Evolutionary conservation across 768 basidiomycete genomes (phyloP).

Genomic region (Tulasnella calospora): DNA sequence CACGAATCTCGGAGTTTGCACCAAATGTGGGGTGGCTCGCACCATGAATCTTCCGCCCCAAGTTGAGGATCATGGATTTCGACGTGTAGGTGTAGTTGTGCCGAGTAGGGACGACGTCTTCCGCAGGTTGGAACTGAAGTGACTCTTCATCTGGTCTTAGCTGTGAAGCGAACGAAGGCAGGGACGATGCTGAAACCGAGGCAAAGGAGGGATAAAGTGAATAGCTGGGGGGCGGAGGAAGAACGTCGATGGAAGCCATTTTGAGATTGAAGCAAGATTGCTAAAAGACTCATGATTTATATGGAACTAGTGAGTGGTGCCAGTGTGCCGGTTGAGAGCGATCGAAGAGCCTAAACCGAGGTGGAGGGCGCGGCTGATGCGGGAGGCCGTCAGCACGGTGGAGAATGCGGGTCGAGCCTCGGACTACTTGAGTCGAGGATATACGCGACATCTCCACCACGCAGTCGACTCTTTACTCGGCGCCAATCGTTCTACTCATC

Average conservation of each 20-base stretch:
- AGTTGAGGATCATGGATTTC: not conserved
- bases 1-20: conserved; percentile 2
- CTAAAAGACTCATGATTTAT: not conserved
- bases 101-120: not conserved
- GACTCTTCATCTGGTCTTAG: not conserved
- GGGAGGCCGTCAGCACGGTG: conserved; percentile 1
- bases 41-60: conserved; percentile 6
- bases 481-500: not conserved
- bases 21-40: not conserved
- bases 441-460: not conserved
- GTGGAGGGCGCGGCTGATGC: not conserved
- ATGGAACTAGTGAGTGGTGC: not conserved
- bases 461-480: not conserved
- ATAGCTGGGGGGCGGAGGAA: not conserved
- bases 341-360: not conserved
- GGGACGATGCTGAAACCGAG: not conserved
- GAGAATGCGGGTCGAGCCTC: not conserved
- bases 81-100: not conserved
- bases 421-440: not conserved
- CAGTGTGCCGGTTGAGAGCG: not conserved
- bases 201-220: not conserved
- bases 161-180: not conserved
- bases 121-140: not conserved
- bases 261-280: not conserved
- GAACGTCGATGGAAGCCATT: not conserved